Evolutionary conservation across 208 protist genomes (phyloP).

Genomic region (Entamoeba dispar): DNA sequence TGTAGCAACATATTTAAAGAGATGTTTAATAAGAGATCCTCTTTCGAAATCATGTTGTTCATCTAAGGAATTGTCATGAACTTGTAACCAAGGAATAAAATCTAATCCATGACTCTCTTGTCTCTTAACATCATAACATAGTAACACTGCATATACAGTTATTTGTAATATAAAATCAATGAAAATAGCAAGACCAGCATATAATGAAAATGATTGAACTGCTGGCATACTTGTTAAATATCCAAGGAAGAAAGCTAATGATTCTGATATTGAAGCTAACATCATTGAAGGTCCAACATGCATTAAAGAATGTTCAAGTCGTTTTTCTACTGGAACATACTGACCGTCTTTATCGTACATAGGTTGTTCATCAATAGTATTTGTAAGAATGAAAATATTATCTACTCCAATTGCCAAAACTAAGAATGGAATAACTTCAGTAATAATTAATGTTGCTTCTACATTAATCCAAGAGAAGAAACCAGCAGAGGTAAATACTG

Average conservation of each 20-base stretch:
- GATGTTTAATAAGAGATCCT: neutral
- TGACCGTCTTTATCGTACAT: conserved; percentile 8
- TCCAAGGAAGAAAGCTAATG: conserved; percentile 35
- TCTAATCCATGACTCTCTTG: conserved; percentile 15
- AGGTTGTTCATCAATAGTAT: conserved; percentile 21
- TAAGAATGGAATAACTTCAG: conserved; percentile 48
- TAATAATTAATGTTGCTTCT: conserved; percentile 42
- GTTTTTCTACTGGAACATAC: conserved; percentile 5
- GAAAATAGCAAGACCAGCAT: conserved; percentile 35
- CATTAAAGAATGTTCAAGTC: conserved; percentile 18
- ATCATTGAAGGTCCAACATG: conserved; percentile 35
- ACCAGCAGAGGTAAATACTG: conserved; percentile 25
- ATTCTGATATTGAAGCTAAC: conserved; percentile 32
- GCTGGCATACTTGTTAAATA: conserved; percentile 38
- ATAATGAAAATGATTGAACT: conserved; percentile 38
- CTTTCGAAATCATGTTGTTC: neutral
- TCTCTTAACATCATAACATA: conserved; percentile 28
- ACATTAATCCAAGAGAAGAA: conserved; percentile 24
- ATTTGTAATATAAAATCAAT: conserved; percentile 39
- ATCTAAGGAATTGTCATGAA: neutral
- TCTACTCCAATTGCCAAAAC: conserved; percentile 50
- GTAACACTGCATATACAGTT: conserved; percentile 29
- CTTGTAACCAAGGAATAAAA: conserved; percentile 23
- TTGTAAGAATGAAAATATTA: conserved; percentile 50
- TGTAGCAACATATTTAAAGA: neutral